phyloP scores from a whole-genome alignment of 306 rosid genomes.

The Trifolium subterraneum region DNA sequence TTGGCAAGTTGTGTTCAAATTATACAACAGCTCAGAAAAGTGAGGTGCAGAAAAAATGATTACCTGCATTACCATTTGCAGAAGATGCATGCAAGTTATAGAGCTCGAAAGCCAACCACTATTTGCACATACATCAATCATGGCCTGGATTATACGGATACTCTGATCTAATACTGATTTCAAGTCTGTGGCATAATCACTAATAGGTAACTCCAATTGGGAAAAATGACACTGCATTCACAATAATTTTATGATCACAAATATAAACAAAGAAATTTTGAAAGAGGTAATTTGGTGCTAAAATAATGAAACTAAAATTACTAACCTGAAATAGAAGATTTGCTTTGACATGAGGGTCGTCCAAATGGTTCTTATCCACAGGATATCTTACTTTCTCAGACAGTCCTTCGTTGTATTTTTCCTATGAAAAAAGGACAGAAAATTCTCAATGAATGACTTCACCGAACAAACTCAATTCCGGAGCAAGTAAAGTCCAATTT shows the following conservation, averaged over 20 bases:
- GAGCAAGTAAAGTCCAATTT: conserved; percentile 10
- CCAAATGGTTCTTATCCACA: conserved; percentile 82
- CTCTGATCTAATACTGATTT: conserved; percentile 98
- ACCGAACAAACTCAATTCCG: conserved; percentile 11
- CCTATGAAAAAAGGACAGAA: conserved; percentile 52
- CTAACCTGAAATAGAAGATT: conserved; percentile 91
- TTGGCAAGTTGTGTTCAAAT: conserved; percentile 15
- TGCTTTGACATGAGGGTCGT: conserved; percentile 92
- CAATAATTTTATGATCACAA: conserved; percentile 33
- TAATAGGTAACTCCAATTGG: conserved; percentile 89
- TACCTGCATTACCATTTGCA: conserved; percentile 99
- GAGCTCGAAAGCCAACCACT: conserved; percentile 97
- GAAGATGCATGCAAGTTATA: conserved; percentile 86
- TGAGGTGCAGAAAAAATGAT: conserved; percentile 34
- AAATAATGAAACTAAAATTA: conserved; percentile 39
- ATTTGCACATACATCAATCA: conserved; percentile 97
- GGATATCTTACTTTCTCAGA: conserved; percentile 76
- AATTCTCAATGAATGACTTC: neutral
- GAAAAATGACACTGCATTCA: conserved; percentile 87
- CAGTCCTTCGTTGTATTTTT: conserved; percentile 79
- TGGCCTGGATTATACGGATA: conserved; percentile 94
- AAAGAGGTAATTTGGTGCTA: neutral
- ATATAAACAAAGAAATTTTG: conserved; percentile 14
- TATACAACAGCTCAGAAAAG: conserved; percentile 17
- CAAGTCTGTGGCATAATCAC: conserved; percentile 90